These are phyloP conservation scores for Cercospora janseana DNA, from an alignment of 2,329 filamentous ascomycete genomes.

Conservation along the genomic window DNA sequence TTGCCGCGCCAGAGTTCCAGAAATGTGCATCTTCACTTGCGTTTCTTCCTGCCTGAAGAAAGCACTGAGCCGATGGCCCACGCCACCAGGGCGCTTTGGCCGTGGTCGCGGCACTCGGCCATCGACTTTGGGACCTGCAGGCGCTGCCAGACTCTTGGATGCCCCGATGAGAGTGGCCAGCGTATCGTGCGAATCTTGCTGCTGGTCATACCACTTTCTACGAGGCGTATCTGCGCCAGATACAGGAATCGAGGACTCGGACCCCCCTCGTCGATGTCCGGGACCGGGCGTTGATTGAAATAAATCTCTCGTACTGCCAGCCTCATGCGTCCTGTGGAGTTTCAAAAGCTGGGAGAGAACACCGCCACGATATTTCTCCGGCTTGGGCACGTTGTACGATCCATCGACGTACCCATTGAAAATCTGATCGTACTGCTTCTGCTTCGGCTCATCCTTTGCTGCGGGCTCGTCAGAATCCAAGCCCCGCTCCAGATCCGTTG, in stretches of 20 bases:
- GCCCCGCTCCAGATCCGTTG: not conserved
- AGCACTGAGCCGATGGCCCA: slow-evolving; percentile 38
- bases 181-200: slow-evolving; percentile 18
- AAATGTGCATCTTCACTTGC: slow-evolving; percentile 59
- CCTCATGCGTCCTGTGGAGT: slow-evolving; percentile 54
- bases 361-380: slow-evolving; percentile 68
- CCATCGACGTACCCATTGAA: slow-evolving; percentile 18
- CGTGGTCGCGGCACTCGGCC: slow-evolving; percentile 38
- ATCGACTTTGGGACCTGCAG: slow-evolving; percentile 40
- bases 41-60: slow-evolving; percentile 51
- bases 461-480: not conserved
- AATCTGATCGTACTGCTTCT: slow-evolving; percentile 14
- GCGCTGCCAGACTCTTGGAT: slow-evolving; percentile 44
- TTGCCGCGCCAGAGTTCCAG: slow-evolving; percentile 73
- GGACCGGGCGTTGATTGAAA: slow-evolving; percentile 33
- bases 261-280: slow-evolving; percentile 30
- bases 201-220: slow-evolving; percentile 26
- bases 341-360: slow-evolving; percentile 70
- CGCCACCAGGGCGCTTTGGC: slow-evolving; percentile 27
- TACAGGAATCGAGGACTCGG: slow-evolving; percentile 41
- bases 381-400: slow-evolving; percentile 60
- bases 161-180: slow-evolving; percentile 42
- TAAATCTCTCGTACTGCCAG: slow-evolving; percentile 1
- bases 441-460: not conserved
- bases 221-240: slow-evolving; percentile 22